phyloP scores from a whole-genome alignment of 2,329 filamentous ascomycete genomes.

The Monilinia fructicola region DNA sequence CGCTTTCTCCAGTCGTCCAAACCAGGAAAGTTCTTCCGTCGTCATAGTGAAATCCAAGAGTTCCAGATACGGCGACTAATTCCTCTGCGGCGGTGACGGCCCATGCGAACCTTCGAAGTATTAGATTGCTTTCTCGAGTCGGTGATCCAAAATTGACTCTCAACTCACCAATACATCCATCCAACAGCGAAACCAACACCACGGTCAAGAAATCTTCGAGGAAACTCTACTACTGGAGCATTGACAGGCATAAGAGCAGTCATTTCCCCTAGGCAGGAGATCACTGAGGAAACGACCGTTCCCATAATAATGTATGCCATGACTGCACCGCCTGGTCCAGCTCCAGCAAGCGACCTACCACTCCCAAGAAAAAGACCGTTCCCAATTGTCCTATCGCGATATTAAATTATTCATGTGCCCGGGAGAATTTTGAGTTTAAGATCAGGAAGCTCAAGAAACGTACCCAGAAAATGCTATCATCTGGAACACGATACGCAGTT shows the following conservation, averaged over 20 bases:
- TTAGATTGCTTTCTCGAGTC: neutral
- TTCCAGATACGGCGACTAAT: conserved; percentile 42
- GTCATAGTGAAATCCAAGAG: conserved; percentile 43
- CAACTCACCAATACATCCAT: conserved; percentile 43
- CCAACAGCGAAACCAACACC: conserved; percentile 44
- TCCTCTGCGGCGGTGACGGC: conserved; percentile 43
- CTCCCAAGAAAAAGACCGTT: conserved; percentile 47
- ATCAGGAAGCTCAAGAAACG: conserved; percentile 21
- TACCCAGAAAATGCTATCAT: conserved; percentile 49
- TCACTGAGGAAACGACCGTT: conserved; percentile 46
- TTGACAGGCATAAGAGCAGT: conserved; percentile 45
- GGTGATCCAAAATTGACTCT: neutral
- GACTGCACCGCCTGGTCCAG: conserved; percentile 45
- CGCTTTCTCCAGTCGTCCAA: conserved; percentile 41
- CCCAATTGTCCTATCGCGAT: conserved; percentile 42
- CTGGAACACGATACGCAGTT: conserved; percentile 31
- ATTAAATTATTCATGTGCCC: conserved; percentile 19
- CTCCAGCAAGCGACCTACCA: conserved; percentile 44
- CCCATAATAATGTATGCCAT: conserved; percentile 46
- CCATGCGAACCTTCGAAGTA: conserved; percentile 43
- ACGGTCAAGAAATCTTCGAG: conserved; percentile 42
- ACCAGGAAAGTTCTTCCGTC: conserved; percentile 41
- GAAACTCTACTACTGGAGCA: conserved; percentile 44
- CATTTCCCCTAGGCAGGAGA: conserved; percentile 46
- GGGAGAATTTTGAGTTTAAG: neutral